Base-by-base conservation (phyloP, 192 early-diverging fungal genomes). In the Coemansia sp. region DNA sequence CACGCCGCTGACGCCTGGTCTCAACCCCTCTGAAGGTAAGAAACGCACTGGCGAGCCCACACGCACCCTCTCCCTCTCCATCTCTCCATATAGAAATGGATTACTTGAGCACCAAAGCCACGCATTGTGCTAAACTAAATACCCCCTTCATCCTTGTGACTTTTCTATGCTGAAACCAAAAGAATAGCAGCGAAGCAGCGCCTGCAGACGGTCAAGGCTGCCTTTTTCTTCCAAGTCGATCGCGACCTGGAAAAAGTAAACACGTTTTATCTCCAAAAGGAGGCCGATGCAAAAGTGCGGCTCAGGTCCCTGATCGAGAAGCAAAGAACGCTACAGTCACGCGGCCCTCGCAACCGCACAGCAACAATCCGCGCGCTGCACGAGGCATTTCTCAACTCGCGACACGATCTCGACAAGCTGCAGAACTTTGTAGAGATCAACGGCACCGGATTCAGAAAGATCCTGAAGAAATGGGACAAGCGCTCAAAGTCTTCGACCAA, bases 381-480 rank as follows among this genome's bases (percentile, higher is more conserved):
- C 50, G 95, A 99, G 69, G 97, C 93, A 0, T 95, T 95, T 67
- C 72, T 87, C 38, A 87, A 93, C 67, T 97, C 95, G 70, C 90
- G 93, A 38, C 89, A 92, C 58, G 97, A 97, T 61, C 74, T 98
- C 47, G 91, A 91, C 58, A 99, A 98, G 68, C 85, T 99, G 28
- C 97, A 96, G 87, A 95, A 93, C 85, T 99, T 94, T 80, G 94
- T 99, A 36, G 93, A 97, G 75, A 85, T 97, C 36, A 99, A 99
- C 74, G 89, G 85, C 29, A 92, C 91, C 19, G 97, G 97, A 29
- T 99, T 99, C 70, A 82, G 96, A 30, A 99, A 99, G 85, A 99
- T 99, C 50, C 69, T 99, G 53, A 99, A 99, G 72, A 99, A 99
- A 76, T 99, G 94, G 94, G 97, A 99, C 86, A 99, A 99, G 82